Evolutionary conservation across 2,329 filamentous ascomycete genomes (phyloP).

Genomic region (Tolypocladium ophioglossoides): DNA sequence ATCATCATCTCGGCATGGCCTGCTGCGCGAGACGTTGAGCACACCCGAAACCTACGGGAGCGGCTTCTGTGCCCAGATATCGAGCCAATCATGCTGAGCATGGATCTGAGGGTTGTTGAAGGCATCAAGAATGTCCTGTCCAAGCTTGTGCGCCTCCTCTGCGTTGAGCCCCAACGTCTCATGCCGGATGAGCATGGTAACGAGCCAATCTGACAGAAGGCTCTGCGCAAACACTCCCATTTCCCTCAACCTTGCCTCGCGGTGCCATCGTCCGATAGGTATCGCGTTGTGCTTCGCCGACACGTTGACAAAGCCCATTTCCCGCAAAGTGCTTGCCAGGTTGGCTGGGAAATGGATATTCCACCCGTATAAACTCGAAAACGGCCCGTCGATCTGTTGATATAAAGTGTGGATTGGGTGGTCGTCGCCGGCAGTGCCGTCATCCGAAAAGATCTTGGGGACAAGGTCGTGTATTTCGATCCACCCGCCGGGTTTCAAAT

Average conservation of each 20-base stretch:
- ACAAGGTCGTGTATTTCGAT: constrained; percentile 27
- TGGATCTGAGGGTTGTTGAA: constrained; percentile 22
- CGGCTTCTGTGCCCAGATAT: constrained; percentile 28
- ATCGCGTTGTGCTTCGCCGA: constrained; percentile 17
- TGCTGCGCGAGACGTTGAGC: neutral
- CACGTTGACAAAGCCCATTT: constrained; percentile 24
- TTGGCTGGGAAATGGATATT: constrained; percentile 17
- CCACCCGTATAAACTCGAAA: constrained; percentile 23
- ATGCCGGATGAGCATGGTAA: constrained; percentile 22
- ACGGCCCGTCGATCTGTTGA: constrained; percentile 19
- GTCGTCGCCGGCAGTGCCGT: constrained; percentile 15
- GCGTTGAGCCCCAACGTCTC: constrained; percentile 20
- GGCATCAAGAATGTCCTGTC: constrained; percentile 18
- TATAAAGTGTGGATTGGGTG: constrained; percentile 24
- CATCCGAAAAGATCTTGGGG: constrained; percentile 20
- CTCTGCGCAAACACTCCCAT: constrained; percentile 26
- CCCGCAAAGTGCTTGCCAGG: constrained; percentile 17
- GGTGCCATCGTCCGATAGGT: constrained; percentile 27
- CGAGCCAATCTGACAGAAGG: constrained; percentile 22
- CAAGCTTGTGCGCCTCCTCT: constrained; percentile 21
- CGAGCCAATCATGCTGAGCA: constrained; percentile 23
- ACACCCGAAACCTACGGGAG: neutral
- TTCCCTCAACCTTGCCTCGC: constrained; percentile 21
- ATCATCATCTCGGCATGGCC: neutral
- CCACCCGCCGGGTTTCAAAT: constrained; percentile 27